Base-by-base conservation (phyloP, 2,329 filamentous ascomycete species). In the Fusarium austroafricanum region DNA sequence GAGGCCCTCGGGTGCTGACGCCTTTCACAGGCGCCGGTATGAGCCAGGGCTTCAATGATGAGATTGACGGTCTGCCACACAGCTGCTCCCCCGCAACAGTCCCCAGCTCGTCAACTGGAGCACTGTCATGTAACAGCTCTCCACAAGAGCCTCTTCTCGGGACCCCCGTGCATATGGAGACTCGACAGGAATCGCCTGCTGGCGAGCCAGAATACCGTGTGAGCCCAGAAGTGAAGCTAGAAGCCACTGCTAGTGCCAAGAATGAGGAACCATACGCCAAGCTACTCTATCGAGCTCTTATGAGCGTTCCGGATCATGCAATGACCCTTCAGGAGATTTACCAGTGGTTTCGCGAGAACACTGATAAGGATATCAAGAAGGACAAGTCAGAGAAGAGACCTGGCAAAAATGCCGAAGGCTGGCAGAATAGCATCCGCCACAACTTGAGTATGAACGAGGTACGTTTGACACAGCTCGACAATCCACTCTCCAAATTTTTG, bases 391-490 rank as follows among this genome's bases (percentile, higher is more conserved):
- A 51, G 10, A 69, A 65, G 49, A 66, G 67, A 9, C 62, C 47
- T 14, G 65, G 65, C 39, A 67, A 67, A 26, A 67, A 67, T 35
- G 65, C 65, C 52, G 91, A 89, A 71, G 95, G 94, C 11, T 98
- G 95, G 95, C 92, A 95, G 80, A 98, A 97, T 79, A 97, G 93
- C 76, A 96, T 98, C 68, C 88, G 95, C 3, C 95, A 98, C 78
- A 98, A 98, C 72, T 83, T 98, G 10, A 97, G 93, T 46, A 97
- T 98, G 94, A 98, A 98, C 73, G 86, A 86, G 63, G 95, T 97
- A 87, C 80, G 81, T 75, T 33, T 18, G 45, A 14, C 52, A 35
- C 15, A 35, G 31, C 14, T 33, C 14, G 21, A 14, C 31, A 40
- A 37, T 26, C 50, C 31, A 59, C 37, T 62, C 55, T 56, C 46